These are phyloP conservation scores for Sclerotiophoma versabilis DNA, from an alignment of 2,329 filamentous ascomycete genomes.

Conservation along the genomic window DNA sequence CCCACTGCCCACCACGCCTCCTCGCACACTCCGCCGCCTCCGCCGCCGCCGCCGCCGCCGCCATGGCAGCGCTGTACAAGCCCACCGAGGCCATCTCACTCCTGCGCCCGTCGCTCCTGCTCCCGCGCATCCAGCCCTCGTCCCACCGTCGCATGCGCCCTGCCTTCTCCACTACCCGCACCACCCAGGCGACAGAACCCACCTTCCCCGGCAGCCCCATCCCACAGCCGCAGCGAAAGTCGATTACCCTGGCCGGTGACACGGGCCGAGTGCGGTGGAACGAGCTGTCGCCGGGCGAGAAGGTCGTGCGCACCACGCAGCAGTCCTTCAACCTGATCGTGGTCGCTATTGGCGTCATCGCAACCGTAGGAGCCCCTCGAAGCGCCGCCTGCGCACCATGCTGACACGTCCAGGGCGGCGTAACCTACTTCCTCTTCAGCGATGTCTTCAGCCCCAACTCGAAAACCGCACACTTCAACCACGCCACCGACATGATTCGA, in stretches of 20 bases:
- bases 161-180: constrained; percentile 36
- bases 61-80: constrained; percentile 41
- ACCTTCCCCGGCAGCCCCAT: constrained; percentile 31
- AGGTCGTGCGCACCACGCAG: constrained; percentile 83
- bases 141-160: constrained; percentile 21
- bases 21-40: too few relatives aligned
- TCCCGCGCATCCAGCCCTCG: constrained; percentile 29
- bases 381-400: background rate
- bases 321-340: constrained; percentile 88
- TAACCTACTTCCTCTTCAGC: constrained; percentile 58
- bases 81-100: constrained; percentile 42
- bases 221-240: constrained; percentile 64
- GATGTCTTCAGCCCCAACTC: constrained; percentile 66
- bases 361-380: constrained; percentile 68
- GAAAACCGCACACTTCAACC: constrained; percentile 87
- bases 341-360: constrained; percentile 73
- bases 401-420: constrained; percentile 65
- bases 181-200: constrained; percentile 37
- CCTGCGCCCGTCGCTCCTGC: constrained; percentile 34
- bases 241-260: constrained; percentile 85
- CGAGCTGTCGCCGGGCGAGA: constrained; percentile 77
- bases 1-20: background rate
- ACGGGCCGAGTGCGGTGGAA: constrained; percentile 83
- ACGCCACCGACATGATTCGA: constrained; percentile 80
- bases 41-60: background rate